Percentiles rank a stretch among this genome's conserved stretches.
phyloP scores from a whole-genome alignment of 495 filamentous ascomycete genomes.

The Penicillium maclennaniae region DNA sequence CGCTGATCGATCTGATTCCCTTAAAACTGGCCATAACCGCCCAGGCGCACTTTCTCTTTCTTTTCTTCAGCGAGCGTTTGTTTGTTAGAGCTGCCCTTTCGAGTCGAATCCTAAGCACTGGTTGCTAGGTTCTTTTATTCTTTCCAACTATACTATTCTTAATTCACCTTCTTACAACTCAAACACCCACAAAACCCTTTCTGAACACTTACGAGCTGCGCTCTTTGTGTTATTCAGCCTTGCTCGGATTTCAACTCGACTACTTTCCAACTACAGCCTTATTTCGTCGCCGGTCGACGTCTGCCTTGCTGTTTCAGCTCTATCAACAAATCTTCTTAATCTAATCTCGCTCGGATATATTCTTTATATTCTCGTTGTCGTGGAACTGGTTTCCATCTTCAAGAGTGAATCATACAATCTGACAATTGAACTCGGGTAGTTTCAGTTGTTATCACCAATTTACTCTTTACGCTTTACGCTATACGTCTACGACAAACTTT shows the following conservation, averaged over 20 bases:
- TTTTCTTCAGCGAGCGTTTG: slow-evolving; percentile 74
- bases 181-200: slow-evolving; percentile 11
- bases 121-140: slow-evolving; percentile 46
- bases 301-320: slow-evolving; percentile 32
- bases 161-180: slow-evolving; percentile 27
- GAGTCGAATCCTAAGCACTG: slow-evolving; percentile 49
- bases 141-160: slow-evolving; percentile 33
- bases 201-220: slow-evolving; percentile 39
- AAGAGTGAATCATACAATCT: slow-evolving; percentile 5
- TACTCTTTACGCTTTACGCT: slow-evolving; percentile 18
- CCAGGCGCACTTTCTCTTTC: slow-evolving; percentile 43
- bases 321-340: slow-evolving; percentile 45
- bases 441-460: slow-evolving; percentile 10
- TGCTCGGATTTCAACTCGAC: slow-evolving; percentile 27
- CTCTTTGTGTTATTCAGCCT: slow-evolving; percentile 37
- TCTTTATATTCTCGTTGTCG: slow-evolving; percentile 27
- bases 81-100: slow-evolving; percentile 59
- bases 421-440: slow-evolving; percentile 21
- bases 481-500: slow-evolving; percentile 1
- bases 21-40: slow-evolving; percentile 39
- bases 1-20: slow-evolving; percentile 14
- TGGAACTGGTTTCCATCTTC: slow-evolving; percentile 26
- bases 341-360: slow-evolving; percentile 56
- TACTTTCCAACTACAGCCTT: slow-evolving; percentile 19
- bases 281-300: slow-evolving; percentile 53